Conservation (phyloP, 192 early-diverging fungal species). For the Coemansia asiatica region DNA sequence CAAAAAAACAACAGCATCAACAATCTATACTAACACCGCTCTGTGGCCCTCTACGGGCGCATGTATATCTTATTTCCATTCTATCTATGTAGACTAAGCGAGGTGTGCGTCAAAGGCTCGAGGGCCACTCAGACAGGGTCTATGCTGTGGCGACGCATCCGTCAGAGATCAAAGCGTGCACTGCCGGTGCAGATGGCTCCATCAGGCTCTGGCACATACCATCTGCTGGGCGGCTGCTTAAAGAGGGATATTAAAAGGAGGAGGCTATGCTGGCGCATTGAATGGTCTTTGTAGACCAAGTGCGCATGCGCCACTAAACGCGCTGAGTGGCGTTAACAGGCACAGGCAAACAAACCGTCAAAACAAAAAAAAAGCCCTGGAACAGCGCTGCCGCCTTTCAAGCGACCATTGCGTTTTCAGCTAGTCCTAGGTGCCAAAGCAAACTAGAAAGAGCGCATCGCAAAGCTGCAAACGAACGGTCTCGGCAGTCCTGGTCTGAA, state of each 20-base stretch:
- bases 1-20: not conserved
- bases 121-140: conserved; percentile 92
- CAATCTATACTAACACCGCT: conserved; percentile 3
- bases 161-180: conserved; percentile 67
- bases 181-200: conserved; percentile 46
- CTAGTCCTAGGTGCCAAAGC: not conserved
- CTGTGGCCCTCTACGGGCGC: not conserved
- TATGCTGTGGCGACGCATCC: conserved; percentile 92
- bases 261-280: not conserved
- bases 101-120: conserved; percentile 67
- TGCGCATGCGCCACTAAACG: not conserved
- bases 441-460: not conserved
- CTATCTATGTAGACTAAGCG: conserved; percentile 33
- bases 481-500: not conserved
- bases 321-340: not conserved
- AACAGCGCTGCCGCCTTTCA: no score
- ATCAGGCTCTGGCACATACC: conserved; percentile 54
- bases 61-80: not conserved
- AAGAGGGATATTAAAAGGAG: conserved; percentile 20
- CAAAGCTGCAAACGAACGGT: not conserved
- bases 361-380: not conserved
- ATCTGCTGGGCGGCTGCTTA: conserved; percentile 47
- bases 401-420: no score
- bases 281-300: not conserved
- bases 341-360: not conserved